phyloP scores from a whole-genome alignment of 2,329 filamentous ascomycete species.

The Erysiphe pulchra region DNA sequence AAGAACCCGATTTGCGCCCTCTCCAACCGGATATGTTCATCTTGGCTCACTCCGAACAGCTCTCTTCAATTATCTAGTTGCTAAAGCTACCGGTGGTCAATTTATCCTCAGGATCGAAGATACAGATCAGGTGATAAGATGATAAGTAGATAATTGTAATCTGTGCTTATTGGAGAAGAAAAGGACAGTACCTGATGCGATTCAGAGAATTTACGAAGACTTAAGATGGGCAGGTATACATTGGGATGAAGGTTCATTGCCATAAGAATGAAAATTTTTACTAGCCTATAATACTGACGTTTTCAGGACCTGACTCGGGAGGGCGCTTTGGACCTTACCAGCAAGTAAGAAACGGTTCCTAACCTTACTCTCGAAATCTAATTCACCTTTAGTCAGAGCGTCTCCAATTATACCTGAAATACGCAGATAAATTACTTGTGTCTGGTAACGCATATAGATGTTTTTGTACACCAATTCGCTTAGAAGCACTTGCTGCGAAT shows the following conservation, averaged over 20 bases:
- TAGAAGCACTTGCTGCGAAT: slow-evolving; percentile 38
- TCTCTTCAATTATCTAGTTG: slow-evolving; percentile 85
- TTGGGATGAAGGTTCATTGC: slow-evolving; percentile 65
- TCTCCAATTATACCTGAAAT: slow-evolving; percentile 41
- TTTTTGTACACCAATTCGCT: slow-evolving; percentile 56
- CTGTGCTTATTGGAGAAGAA: slow-evolving; percentile 27
- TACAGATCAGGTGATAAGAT: slow-evolving; percentile 49
- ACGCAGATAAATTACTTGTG: slow-evolving; percentile 43
- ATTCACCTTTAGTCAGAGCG: slow-evolving; percentile 42
- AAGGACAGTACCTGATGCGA: slow-evolving; percentile 57
- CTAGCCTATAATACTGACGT: slow-evolving; percentile 3
- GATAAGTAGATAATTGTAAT: neutral
- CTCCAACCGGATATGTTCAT: slow-evolving; percentile 82
- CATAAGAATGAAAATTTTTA: neutral
- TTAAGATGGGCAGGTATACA: slow-evolving; percentile 67
- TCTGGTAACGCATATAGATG: slow-evolving; percentile 67
- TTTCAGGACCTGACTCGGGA: slow-evolving; percentile 48
- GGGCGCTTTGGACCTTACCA: slow-evolving; percentile 68
- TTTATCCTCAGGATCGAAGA: slow-evolving; percentile 86
- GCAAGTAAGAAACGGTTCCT: slow-evolving; percentile 28
- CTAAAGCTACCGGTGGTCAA: slow-evolving; percentile 63
- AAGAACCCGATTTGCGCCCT: slow-evolving; percentile 78
- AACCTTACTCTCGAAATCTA: slow-evolving; percentile 2
- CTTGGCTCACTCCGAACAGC: slow-evolving; percentile 79
- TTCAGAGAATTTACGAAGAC: slow-evolving; percentile 52